Evolutionary conservation across 129 eudicot genomes (phyloP), one percentile per base, ranked within the genome.

Genomic region (Tanacetum coccineum): DNA sequence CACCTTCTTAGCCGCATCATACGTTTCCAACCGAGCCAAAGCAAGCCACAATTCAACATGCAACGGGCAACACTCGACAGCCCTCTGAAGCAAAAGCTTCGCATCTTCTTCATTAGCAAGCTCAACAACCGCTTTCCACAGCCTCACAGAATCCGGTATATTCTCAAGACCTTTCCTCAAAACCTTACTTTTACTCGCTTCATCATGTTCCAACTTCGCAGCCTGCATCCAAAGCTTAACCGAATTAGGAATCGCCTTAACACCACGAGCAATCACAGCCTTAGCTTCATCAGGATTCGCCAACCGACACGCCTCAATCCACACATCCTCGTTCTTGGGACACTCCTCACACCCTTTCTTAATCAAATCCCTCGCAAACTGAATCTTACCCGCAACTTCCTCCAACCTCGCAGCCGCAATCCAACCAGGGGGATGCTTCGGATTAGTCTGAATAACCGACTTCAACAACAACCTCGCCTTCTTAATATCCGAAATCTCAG

Each of bases 181-280:
- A 0, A 93, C 98, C 74, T 96, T 61, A 71, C 95, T 93, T 82
- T 84, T 88, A 61, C 77, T 84, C 3, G 42, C 76, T 22, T 86
- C 91, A 53, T 93, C 98, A 9, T 78, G 87, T 80, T 93, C 98
- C 64, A 93, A 66, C 55, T 81, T 86, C 0, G 98, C 82, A 22
- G 96, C 98, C 59, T 93, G 84, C 87, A 86, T 78, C 98, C 98
- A 93, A 62, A 93, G 75, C 78, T 86, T 93, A 10, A 93, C 98
- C 4, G 98, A 93, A 57, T 84, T 88, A 0, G 98, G 96, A 64
- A 78, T 93, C 0, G 96, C 87, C 73, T 93, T 86, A 21, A 88
- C 95, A 15, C 95, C 98, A 70, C 76, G 76, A 0, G 98, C 98
- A n/a, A 92, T 88, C 72, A 92, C 98, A 52, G 89, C 96, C 78